Base-by-base conservation (phyloP, 345 rosid genomes). In the Ailanthus altissimus region DNA sequence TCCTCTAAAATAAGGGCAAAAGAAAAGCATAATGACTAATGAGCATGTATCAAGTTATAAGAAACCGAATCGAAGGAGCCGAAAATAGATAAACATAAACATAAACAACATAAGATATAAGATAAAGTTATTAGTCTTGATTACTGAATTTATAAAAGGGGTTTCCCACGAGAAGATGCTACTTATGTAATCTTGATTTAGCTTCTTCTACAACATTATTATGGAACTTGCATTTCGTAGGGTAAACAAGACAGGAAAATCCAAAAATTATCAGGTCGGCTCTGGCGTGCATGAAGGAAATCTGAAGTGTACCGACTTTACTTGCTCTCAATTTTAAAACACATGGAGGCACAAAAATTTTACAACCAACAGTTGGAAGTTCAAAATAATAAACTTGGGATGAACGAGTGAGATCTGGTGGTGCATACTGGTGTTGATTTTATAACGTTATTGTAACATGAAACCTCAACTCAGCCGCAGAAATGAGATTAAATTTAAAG, bases 241-340 rank as follows among this genome's bases (percentile, higher is more conserved):
- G n/a, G n/a, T n/a, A n/a, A n/a, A n/a, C n/a, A n/a, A 81, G 92
- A 89, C 45, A 78, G 59, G 83, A 85, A 83, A 80, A 85, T 89
- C 54, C 72, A 76, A 38, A 74, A 85, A 80, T 83, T 87, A 32
- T 51, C 80, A 25, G 54, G 75, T 25, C 70, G 87, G 74, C 80
- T 89, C 45, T 88, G 85, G 77, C 80, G 78, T 43, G 86, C 89
- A 28, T 73, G 64, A 45, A 68, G 81, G 71, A 85, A 81, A 80
- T 83, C 89, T 73, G 89, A 84, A 81, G 84, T 83, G 38, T 87
- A 85, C 70, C 77, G 88, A 71, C 81, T 84, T 25, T 87, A 87
- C 79, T 76, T 89, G 79, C 82, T 87, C 65, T 84, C 90, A 36
- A 80, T 89, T 10, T 80, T 89, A 71, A 89, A 85, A 76, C 89